phyloP scores from a whole-genome alignment of 2,329 filamentous ascomycete species.

The Geosmithia morbida region DNA sequence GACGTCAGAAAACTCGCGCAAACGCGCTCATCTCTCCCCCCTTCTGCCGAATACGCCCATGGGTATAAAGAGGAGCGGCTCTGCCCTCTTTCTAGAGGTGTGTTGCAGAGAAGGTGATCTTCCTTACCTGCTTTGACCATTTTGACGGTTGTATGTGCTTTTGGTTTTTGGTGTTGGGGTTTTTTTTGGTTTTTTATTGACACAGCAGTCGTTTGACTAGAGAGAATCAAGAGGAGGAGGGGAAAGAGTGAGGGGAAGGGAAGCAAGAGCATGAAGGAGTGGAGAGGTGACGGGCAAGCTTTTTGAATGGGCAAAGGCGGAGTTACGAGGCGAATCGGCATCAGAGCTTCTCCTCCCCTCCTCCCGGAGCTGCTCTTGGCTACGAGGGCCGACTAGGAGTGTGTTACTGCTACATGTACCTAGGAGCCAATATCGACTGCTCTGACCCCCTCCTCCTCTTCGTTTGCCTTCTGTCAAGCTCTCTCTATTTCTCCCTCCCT shows the following conservation, averaged over 20 bases:
- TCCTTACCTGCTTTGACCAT: conserved; percentile 98
- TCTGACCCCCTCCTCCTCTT: neutral
- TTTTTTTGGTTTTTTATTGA: neutral
- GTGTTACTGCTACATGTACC: no score
- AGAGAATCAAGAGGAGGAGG: neutral
- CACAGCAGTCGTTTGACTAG: neutral
- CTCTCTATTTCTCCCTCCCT: neutral
- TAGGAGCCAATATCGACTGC: neutral
- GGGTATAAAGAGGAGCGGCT: conserved; percentile 8
- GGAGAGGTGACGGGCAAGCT: conserved; percentile 1
- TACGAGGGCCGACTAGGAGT: neutral
- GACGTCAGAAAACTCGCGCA: conserved; percentile 40
- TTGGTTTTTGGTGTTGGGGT: conserved; percentile 12
- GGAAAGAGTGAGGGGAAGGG: neutral
- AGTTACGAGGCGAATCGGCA: conserved; percentile 1
- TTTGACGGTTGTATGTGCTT: conserved; percentile 42
- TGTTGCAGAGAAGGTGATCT: neutral
- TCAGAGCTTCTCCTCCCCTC: neutral
- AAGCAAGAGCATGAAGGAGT: neutral
- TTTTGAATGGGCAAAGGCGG: conserved; percentile 2
- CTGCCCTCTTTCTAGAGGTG: conserved; percentile 3
- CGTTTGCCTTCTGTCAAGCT: neutral
- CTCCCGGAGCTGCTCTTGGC: neutral
- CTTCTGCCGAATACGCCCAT: neutral
- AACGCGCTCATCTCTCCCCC: conserved; percentile 29